These are phyloP conservation scores for Cyclocybe aegerita DNA, from an alignment of 768 basidiomycete species.

Conservation along the genomic window DNA sequence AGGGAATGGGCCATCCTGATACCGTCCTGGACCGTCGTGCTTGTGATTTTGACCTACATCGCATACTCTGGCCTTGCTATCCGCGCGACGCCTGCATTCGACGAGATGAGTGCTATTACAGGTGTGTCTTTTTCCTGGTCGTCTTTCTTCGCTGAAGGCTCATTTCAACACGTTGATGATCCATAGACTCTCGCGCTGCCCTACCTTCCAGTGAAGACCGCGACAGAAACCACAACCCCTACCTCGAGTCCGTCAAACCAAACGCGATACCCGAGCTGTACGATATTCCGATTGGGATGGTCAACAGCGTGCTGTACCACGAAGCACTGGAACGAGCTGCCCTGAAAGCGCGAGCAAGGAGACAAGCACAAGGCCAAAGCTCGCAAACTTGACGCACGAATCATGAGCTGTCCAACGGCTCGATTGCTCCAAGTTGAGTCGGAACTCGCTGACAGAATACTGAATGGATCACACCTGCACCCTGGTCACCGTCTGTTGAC, in stretches of 20 bases:
- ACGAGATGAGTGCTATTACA: conserved; percentile 63
- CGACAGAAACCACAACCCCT: conserved; percentile 36
- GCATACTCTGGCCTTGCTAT: conserved; percentile 77
- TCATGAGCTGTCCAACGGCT: no score
- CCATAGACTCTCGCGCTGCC: conserved; percentile 50
- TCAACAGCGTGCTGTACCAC: conserved; percentile 71
- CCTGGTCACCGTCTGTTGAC: no score
- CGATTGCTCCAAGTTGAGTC: background rate
- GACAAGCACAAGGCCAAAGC: background rate
- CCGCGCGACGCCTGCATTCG: conserved; percentile 66
- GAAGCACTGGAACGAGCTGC: conserved; percentile 10
- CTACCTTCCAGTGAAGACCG: conserved; percentile 37
- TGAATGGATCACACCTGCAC: no score
- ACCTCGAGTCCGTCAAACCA: conserved; percentile 45
- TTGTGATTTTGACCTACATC: conserved; percentile 74
- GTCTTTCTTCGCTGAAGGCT: conserved; percentile 4
- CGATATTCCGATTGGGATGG: conserved; percentile 80
- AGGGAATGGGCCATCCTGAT: conserved; percentile 87
- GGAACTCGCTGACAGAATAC: no score
- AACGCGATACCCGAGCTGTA: conserved; percentile 64
- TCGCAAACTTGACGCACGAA: background rate
- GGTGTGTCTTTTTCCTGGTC: conserved; percentile 40
- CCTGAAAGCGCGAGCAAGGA: no score
- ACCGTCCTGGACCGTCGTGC: conserved; percentile 73
- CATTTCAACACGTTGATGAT: conserved; percentile 22